phyloP scores from a whole-genome alignment of 2,329 filamentous ascomycete genomes.

The Fusarium sp. region DNA sequence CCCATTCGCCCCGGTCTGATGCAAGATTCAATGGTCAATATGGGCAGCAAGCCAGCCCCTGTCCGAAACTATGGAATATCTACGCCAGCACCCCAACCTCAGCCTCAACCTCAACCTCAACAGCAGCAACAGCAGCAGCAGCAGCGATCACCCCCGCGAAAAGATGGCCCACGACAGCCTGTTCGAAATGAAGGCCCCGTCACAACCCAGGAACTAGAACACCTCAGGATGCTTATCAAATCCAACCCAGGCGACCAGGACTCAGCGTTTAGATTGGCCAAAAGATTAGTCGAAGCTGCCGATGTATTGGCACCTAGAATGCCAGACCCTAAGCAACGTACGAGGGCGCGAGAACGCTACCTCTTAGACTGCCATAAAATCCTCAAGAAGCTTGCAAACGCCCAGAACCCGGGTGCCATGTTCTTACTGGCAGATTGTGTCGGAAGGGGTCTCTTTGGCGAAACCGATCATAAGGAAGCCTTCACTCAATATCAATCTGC shows the following conservation, averaged over 20 bases:
- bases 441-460: conserved; percentile 81
- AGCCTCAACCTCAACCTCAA: conserved; percentile 28
- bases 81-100: conserved; percentile 46
- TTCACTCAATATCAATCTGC: conserved; percentile 94
- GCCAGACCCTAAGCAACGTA: conserved; percentile 74
- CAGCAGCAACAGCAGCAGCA: conserved; percentile 50
- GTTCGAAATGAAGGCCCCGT: conserved; percentile 60
- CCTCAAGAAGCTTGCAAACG: conserved; percentile 83
- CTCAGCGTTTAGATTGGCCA: conserved; percentile 77
- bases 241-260: conserved; percentile 76
- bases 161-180: conserved; percentile 38
- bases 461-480: conserved; percentile 88
- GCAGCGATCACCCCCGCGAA: conserved; percentile 43
- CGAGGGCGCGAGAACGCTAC: conserved; percentile 83
- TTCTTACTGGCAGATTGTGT: conserved; percentile 93
- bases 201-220: conserved; percentile 80
- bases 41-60: conserved; percentile 66
- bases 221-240: conserved; percentile 74
- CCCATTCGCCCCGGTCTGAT: conserved; percentile 71
- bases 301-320: conserved; percentile 73
- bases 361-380: conserved; percentile 87
- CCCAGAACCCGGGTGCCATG: conserved; percentile 84
- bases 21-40: conserved; percentile 64
- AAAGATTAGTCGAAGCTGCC: conserved; percentile 86
- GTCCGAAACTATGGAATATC: conserved; percentile 65